Evolutionary conservation across 208 protist species (phyloP), one percentile per base, ranked within the genome.

Genomic region (Trypanosoma avium): DNA sequence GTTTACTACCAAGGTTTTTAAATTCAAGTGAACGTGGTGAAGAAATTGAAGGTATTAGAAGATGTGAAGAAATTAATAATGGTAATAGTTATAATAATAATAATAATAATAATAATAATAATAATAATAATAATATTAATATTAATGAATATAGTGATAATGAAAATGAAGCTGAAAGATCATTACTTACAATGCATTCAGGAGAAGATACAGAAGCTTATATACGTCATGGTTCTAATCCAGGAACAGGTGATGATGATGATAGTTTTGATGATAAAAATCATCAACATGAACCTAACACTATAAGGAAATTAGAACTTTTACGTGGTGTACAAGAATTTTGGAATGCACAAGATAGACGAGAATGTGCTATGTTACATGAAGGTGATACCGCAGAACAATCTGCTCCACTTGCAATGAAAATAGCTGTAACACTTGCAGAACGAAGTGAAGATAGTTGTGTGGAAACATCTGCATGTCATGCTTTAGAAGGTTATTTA

Each of bases 271-370:
- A 45, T 43, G 71, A 91, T 29, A 76, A 86, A n/a, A 67, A 82
- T 61, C 78, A 88, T 61, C 67, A 84, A 56, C 82, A 94, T 58
- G 83, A 82, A 32, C 76, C 79, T 0, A 75, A 84, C 49, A 93
- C 85, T 24, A 86, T 95, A 52, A 81, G 86, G 35, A 95, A 91
- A 70, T 65, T 92, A 64, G 89, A 95, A 76, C 68, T 93, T 36
- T 65, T 95, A 61, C 82, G 80, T 27, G 57, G 80, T 26, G 35
- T 92, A 24, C 77, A 86, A 59, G 86, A 92, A 68, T 95, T 82
- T 70, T 95, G 85, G 81, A 88, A 92, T 47, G 73, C 81, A 35
- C 88, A 92, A 59, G 84, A 94, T 65, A 60, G 76, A 17, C 46
- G 62, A 2, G 85, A 94, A 73, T 78, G 82, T 50, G 55, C 62